A percentile compares a stretch with the other conserved stretches of the same genome.
Conservation (phyloP, 1,284 basidiomycete genomes). For the Hemileia vastatrix region DNA sequence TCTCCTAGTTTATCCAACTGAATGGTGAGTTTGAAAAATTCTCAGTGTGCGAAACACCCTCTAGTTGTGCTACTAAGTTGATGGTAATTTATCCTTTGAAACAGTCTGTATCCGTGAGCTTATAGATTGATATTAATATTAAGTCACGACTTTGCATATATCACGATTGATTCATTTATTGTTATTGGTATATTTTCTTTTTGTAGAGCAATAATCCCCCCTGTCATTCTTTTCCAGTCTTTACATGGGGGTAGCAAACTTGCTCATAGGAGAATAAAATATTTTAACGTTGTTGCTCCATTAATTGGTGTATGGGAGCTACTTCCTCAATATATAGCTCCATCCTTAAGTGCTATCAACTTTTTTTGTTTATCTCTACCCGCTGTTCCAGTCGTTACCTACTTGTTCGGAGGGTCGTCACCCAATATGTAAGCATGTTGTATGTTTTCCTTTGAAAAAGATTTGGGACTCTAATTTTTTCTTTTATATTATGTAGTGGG, state of each 20-base stretch:
- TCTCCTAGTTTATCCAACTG: conserved; percentile 11
- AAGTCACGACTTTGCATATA: not conserved
- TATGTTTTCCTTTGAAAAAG: not conserved
- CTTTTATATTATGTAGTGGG: conserved; percentile 5
- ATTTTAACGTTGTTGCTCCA: conserved; percentile 18
- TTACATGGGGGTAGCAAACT: conserved; percentile 18
- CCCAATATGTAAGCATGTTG: conserved; percentile 22
- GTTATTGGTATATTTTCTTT: not conserved
- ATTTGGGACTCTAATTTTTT: not conserved
- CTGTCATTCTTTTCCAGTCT: conserved; percentile 23
- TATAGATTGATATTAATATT: not conserved
- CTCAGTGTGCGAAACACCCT: not conserved
- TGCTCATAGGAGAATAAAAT: conserved; percentile 12
- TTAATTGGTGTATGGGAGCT: conserved; percentile 22
- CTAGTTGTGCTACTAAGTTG: not conserved
- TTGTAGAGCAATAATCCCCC: conserved; percentile 18
- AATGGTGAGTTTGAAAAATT: conserved; percentile 9
- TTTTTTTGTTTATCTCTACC: conserved; percentile 20
- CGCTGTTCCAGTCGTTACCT: conserved; percentile 10
- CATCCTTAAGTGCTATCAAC: conserved; percentile 21
- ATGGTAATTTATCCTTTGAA: not conserved
- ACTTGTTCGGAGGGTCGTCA: conserved; percentile 19
- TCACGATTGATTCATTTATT: not conserved
- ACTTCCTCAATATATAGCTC: conserved; percentile 21
- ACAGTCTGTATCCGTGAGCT: not conserved